Conservation (phyloP, 495 filamentous ascomycete genomes). For the Tuber umbilicatum region DNA sequence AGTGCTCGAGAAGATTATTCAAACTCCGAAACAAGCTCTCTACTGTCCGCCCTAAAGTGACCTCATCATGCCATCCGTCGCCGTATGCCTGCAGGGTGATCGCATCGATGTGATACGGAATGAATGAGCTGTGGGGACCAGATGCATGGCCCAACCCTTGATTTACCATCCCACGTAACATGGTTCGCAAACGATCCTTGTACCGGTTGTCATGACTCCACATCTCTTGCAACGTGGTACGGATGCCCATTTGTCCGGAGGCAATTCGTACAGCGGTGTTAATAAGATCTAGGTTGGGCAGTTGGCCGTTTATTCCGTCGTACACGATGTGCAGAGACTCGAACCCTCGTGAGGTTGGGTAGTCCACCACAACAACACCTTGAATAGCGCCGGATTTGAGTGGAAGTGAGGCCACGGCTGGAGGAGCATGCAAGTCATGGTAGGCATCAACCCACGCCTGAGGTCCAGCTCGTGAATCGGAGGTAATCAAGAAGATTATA, state of each 20-base stretch:
- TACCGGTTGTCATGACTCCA: constrained; percentile 77
- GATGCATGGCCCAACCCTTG: constrained; percentile 85
- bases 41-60: constrained; percentile 80
- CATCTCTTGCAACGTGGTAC: constrained; percentile 75
- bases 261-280: constrained; percentile 89
- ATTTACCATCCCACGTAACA: constrained; percentile 86
- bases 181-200: constrained; percentile 65
- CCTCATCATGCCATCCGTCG: constrained; percentile 93
- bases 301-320: constrained; percentile 88
- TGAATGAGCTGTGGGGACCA: constrained; percentile 83
- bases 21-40: constrained; percentile 84
- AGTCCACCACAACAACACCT: constrained; percentile 89
- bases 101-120: constrained; percentile 93
- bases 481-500: constrained; percentile 83
- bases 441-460: constrained; percentile 98
- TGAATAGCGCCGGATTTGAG: constrained; percentile 90
- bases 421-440: constrained; percentile 71
- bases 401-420: constrained; percentile 63
- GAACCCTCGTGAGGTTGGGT: constrained; percentile 74
- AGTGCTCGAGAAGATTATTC: constrained; percentile 92
- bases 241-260: constrained; percentile 85
- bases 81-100: constrained; percentile 75
- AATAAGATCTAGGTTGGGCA: constrained; percentile 91
- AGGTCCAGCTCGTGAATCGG: constrained; percentile 80
- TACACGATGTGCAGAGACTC: constrained; percentile 84